These are phyloP conservation scores for Chalaropsis ovoidea DNA, from an alignment of 2,329 filamentous ascomycete genomes.

Conservation along the genomic window DNA sequence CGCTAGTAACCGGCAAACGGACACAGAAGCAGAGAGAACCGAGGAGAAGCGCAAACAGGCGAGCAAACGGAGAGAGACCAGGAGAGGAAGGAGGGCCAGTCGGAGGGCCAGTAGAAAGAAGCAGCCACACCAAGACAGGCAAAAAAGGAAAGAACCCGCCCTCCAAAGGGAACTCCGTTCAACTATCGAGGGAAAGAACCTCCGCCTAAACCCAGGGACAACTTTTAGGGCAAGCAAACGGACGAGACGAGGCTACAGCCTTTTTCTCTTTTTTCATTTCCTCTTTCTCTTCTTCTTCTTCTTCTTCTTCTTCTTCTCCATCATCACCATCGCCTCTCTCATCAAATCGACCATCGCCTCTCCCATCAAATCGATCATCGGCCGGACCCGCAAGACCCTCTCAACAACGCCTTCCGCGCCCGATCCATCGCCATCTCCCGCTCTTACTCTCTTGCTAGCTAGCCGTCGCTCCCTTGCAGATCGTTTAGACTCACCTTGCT, in stretches of 20 bases:
- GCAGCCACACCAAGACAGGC: not conserved
- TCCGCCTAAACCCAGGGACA: slow-evolving; percentile 9
- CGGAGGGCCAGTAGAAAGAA: not conserved
- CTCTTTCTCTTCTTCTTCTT: no score
- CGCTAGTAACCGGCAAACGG: no score
- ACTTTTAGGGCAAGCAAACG: not conserved
- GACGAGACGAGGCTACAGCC: not conserved
- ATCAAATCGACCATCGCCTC: not conserved
- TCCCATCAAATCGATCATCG: no score
- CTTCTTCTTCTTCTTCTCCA: no score
- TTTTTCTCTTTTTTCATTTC: not conserved
- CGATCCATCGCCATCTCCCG: not conserved
- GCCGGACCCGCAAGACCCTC: not conserved
- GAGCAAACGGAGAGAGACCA: not conserved
- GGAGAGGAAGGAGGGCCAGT: not conserved
- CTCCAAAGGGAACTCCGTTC: not conserved
- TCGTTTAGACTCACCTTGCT: not conserved
- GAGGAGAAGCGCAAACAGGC: no score
- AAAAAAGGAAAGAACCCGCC: not conserved
- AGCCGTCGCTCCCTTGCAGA: not conserved
- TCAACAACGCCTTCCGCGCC: not conserved
- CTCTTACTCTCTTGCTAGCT: slow-evolving; percentile 4
- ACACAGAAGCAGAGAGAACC: no score
- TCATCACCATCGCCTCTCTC: not conserved
- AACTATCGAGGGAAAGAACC: slow-evolving; percentile 1